These are phyloP conservation scores for Torrubiellomyces zombiae DNA, from an alignment of 2,329 filamentous ascomycete genomes.

Conservation along the genomic window DNA sequence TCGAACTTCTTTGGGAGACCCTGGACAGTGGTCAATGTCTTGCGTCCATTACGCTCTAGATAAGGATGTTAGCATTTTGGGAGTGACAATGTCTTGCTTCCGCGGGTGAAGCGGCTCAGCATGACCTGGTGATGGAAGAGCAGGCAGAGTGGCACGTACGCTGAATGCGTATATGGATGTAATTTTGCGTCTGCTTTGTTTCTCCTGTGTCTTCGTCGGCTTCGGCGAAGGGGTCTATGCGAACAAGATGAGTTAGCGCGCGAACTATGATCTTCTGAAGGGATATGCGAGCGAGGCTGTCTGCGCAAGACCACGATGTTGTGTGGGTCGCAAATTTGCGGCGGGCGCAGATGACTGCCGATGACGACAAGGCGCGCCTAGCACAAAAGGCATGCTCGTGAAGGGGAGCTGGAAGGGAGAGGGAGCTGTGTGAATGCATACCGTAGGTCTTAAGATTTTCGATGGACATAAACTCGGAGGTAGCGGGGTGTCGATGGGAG, in stretches of 20 bases:
- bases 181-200: conserved; percentile 88
- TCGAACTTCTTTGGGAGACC: conserved; percentile 98
- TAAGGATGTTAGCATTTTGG: conserved; percentile 21
- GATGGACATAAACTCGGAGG: conserved; percentile 95
- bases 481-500: conserved; percentile 38
- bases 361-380: too few relatives aligned
- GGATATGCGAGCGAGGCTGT: background rate
- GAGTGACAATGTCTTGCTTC: background rate
- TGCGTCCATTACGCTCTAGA: conserved; percentile 98
- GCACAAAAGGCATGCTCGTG: conserved; percentile 1
- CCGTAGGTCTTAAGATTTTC: conserved; percentile 96
- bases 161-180: conserved; percentile 99
- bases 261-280: background rate
- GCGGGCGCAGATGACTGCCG: too few relatives aligned
- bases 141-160: conserved; percentile 43
- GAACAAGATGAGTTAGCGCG: background rate
- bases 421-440: conserved; percentile 36
- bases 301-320: too few relatives aligned
- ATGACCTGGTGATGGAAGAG: conserved; percentile 4
- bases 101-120: background rate
- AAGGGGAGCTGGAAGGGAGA: background rate
- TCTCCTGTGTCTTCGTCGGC: conserved; percentile 98
- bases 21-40: conserved; percentile 99
- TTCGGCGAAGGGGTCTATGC: conserved; percentile 98
- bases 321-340: too few relatives aligned